phyloP scores from a whole-genome alignment of 129 eudicot genomes.

The Flaveria sonorensis region DNA sequence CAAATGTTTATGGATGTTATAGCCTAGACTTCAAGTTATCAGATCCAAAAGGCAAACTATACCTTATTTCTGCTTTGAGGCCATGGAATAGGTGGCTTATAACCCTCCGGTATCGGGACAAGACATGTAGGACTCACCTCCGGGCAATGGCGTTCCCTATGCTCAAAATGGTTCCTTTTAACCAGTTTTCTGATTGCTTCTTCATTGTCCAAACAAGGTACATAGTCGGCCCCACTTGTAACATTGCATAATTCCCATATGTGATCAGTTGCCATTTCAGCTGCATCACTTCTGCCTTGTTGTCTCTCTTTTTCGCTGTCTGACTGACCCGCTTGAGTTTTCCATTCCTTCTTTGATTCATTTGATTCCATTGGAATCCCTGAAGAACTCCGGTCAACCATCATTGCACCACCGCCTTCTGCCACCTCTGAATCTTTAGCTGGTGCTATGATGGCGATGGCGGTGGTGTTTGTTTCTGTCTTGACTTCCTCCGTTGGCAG shows the following conservation, averaged over 20 bases:
- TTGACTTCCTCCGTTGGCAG: constrained; percentile 20
- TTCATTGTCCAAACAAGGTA: constrained; percentile 83
- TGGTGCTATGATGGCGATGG: background rate
- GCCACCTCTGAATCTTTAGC: constrained; percentile 23
- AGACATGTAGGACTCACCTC: constrained; percentile 70
- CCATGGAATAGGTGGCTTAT: constrained; percentile 64
- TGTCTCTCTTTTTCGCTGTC: constrained; percentile 59
- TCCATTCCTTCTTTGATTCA: constrained; percentile 61
- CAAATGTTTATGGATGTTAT: constrained; percentile 11
- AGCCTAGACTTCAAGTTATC: constrained; percentile 16
- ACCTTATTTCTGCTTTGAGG: constrained; percentile 85
- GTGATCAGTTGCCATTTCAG: constrained; percentile 32
- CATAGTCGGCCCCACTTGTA: constrained; percentile 62
- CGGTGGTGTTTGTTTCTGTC: constrained; percentile 17
- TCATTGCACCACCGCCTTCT: constrained; percentile 13
- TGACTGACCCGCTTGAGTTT: constrained; percentile 66
- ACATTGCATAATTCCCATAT: constrained; percentile 72
- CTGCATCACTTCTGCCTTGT: constrained; percentile 25
- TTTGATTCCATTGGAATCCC: constrained; percentile 67
- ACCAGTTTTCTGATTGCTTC: constrained; percentile 48
- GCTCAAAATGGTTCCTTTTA: constrained; percentile 55
- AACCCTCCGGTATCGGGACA: constrained; percentile 62
- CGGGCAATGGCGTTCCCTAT: constrained; percentile 86
- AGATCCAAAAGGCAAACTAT: background rate
- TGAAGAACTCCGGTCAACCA: constrained; percentile 36